Evolutionary conservation across 2,329 filamentous ascomycete species (phyloP).

Genomic region (Daldinia eschscholtzii): DNA sequence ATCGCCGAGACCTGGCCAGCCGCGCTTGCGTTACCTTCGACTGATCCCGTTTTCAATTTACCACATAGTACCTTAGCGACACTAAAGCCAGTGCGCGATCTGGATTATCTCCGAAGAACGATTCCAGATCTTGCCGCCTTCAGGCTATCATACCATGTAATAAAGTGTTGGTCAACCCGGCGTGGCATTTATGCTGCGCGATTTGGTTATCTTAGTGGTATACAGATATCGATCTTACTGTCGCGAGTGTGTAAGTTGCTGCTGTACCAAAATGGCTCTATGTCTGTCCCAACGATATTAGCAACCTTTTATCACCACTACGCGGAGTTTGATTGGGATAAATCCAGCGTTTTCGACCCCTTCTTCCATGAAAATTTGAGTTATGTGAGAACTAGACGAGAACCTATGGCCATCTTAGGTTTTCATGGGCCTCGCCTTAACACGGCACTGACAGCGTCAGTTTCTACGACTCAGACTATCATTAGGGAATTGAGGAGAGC

Average conservation of each 20-base stretch:
- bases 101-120: constrained; percentile 70
- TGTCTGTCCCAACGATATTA: constrained; percentile 66
- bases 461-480: constrained; percentile 65
- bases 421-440: constrained; percentile 73
- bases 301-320: constrained; percentile 74
- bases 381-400: constrained; percentile 68
- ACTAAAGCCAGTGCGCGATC: constrained; percentile 73
- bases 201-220: constrained; percentile 74
- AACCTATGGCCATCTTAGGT: constrained; percentile 73
- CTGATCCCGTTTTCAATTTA: constrained; percentile 67
- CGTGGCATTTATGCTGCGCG: constrained; percentile 74
- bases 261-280: constrained; percentile 51
- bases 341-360: constrained; percentile 68
- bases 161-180: constrained; percentile 72
- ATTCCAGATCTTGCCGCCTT: constrained; percentile 71
- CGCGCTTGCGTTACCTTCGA: constrained; percentile 61
- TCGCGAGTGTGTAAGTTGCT: constrained; percentile 70
- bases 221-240: constrained; percentile 74
- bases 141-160: constrained; percentile 67
- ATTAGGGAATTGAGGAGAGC: constrained; percentile 65
- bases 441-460: constrained; percentile 66
- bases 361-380: constrained; percentile 66
- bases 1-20: constrained; percentile 67
- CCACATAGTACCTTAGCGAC: constrained; percentile 69
- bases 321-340: constrained; percentile 69